Conservation (phyloP, 140 eudicot genomes). For the Ambrosia hybrid region DNA sequence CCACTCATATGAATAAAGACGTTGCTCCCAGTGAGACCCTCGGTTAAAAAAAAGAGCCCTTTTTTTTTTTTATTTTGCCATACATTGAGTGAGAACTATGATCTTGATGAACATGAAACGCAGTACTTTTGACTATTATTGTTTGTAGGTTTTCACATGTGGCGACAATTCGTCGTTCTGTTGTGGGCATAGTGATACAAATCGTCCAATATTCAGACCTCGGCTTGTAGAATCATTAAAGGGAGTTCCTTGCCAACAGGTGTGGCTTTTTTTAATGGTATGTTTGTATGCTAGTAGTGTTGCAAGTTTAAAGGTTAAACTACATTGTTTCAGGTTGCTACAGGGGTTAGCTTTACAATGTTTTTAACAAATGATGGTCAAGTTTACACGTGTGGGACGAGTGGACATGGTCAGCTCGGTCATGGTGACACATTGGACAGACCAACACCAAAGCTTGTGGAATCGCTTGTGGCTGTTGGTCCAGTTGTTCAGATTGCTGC, state of each 20-base stretch:
- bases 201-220: constrained; percentile 78
- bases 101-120: neutral
- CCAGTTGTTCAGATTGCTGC: constrained; percentile 65
- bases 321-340: constrained; percentile 62
- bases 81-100: too few species aligned
- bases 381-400: constrained; percentile 87
- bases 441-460: constrained; percentile 47
- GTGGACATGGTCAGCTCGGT: constrained; percentile 84
- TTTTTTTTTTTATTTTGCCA: too few species aligned
- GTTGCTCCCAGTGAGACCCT: too few species aligned
- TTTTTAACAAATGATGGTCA: constrained; percentile 75
- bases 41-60: too few species aligned
- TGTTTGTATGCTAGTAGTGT: neutral
- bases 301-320: neutral
- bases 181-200: constrained; percentile 85
- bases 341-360: constrained; percentile 86
- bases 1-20: too few species aligned
- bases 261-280: constrained; percentile 5
- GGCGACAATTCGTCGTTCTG: constrained; percentile 94
- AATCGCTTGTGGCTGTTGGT: constrained; percentile 39
- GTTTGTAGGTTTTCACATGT: constrained; percentile 79
- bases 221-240: constrained; percentile 73
- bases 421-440: constrained; percentile 80
- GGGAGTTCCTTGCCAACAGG: constrained; percentile 81
- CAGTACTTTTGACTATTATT: neutral